Evolutionary conservation across 148 eudicot species (phyloP).

Genomic region (Pouteria glomerata): DNA sequence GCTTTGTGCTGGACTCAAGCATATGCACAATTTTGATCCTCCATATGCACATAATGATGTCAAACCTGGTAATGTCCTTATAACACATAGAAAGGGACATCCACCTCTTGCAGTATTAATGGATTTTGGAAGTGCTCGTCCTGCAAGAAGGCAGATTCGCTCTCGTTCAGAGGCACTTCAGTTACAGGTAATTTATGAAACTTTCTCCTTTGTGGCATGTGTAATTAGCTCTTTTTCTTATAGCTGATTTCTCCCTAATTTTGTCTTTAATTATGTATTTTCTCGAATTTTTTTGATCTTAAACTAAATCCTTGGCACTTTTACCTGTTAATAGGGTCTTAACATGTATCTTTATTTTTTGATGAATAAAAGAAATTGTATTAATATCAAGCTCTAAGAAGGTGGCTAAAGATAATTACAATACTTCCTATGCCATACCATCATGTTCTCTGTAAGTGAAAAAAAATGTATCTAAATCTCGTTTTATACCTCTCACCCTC

Average conservation of each 20-base stretch:
- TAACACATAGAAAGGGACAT: slow-evolving; percentile 75
- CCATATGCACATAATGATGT: slow-evolving; percentile 98
- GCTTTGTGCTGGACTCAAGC: slow-evolving; percentile 97
- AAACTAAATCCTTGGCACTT: not conserved
- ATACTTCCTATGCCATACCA: too few species aligned
- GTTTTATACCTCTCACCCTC: too few species aligned
- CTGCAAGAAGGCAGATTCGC: slow-evolving; percentile 83
- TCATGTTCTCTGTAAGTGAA: too few species aligned
- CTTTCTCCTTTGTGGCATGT: not conserved
- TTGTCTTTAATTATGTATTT: not conserved
- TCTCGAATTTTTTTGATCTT: not conserved
- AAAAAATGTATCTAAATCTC: too few species aligned
- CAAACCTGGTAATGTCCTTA: slow-evolving; percentile 86
- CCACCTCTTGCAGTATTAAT: slow-evolving; percentile 76
- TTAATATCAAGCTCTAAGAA: too few species aligned
- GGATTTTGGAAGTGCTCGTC: slow-evolving; percentile 97
- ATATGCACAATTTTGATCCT: slow-evolving; percentile 88
- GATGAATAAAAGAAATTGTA: too few species aligned
- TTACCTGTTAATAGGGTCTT: not conserved
- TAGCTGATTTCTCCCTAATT: not conserved
- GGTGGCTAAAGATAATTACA: too few species aligned
- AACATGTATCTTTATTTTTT: not conserved
- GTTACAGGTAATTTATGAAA: slow-evolving; percentile 55
- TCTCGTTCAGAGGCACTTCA: slow-evolving; percentile 84
- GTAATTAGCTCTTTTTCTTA: not conserved